Conservation (phyloP, 306 rosid species). For the Carpinus fangiana region DNA sequence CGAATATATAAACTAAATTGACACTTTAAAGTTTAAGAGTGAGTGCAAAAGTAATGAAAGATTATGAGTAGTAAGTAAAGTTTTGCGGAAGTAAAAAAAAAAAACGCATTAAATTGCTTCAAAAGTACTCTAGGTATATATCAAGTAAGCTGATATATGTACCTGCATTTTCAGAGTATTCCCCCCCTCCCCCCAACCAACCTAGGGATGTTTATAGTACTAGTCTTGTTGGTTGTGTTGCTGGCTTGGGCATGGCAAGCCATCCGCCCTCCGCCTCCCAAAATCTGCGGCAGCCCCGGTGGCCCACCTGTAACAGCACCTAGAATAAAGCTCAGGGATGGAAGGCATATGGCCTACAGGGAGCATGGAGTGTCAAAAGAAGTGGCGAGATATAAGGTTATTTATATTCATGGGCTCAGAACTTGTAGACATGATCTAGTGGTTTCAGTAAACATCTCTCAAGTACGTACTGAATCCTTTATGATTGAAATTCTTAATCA, state of each 20-base stretch:
- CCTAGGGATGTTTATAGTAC: conserved; percentile 11
- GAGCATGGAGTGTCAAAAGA: conserved; percentile 52
- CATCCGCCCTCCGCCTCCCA: conserved; percentile 41
- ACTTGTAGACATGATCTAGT: conserved; percentile 28
- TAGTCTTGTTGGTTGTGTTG: conserved; percentile 30
- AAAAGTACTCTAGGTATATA: too few relatives aligned
- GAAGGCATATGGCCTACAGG: conserved; percentile 62
- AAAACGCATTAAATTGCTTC: too few relatives aligned
- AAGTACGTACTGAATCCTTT: conserved; percentile 16
- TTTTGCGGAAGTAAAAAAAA: too few relatives aligned
- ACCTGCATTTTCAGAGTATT: too few relatives aligned
- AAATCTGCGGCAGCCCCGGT: conserved; percentile 42
- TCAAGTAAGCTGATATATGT: too few relatives aligned
- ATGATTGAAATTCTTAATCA: background rate
- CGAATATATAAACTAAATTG: too few relatives aligned
- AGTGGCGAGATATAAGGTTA: conserved; percentile 43
- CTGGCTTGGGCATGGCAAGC: conserved; percentile 35
- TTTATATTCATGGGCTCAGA: conserved; percentile 43
- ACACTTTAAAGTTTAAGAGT: too few relatives aligned
- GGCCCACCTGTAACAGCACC: conserved; percentile 60
- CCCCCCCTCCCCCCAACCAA: background rate
- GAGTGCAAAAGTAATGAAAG: too few relatives aligned
- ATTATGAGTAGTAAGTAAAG: too few relatives aligned
- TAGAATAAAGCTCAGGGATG: conserved; percentile 62
- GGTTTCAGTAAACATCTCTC: conserved; percentile 16